Evolutionary conservation across 139 green algal species (phyloP), one percentile per base, ranked within the genome.

Genomic region (Tetratostichococcus sp.): DNA sequence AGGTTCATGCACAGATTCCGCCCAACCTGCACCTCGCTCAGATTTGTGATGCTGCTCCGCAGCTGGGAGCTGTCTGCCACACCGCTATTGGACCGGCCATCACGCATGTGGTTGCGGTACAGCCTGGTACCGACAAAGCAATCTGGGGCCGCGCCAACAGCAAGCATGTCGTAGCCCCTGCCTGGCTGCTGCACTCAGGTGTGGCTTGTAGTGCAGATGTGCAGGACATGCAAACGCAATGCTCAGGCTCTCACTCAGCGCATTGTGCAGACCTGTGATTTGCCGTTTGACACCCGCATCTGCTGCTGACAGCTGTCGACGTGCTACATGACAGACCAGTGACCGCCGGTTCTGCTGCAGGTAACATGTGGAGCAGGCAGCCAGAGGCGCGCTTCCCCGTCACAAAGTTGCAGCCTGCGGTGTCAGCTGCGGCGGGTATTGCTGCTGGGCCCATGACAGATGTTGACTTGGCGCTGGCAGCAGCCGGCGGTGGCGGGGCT

Each of bases 101-200:
- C 14, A 95, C 90, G 4, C 91, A 96, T 71, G 76, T 96, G 5
- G 81, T 96, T 30, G 84, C 91, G 32, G 72, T 78, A 3, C 68
- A 77, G 33, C 17, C 50, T 42, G 50, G 65, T 43, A 92, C 88
- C 23, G 79, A 84, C 39, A 88, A 86, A 62, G 84, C 75, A 34
- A 76, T 70, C 19, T 90, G 84, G 79, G 89, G 83, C 1, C 58
- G 28, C 1, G 35, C 75, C 21, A 69, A 75, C 25, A 75, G 78
- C 32, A 80, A 82, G 65, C 71, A 73, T 21, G 72, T 87, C 30
- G 88, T 93, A 26, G 76, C 65, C 33, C 71, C 79, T 2, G 75
- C 79, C 58, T 93, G 89, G 89, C 76, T 93, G 30, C 43, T 75
- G 33, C 75, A 69, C 26, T 87, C 70, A 67, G 80, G 76, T 80